These are phyloP conservation scores for Eutrema japonicum DNA, from an alignment of 345 rosid species.

Conservation along the genomic window DNA sequence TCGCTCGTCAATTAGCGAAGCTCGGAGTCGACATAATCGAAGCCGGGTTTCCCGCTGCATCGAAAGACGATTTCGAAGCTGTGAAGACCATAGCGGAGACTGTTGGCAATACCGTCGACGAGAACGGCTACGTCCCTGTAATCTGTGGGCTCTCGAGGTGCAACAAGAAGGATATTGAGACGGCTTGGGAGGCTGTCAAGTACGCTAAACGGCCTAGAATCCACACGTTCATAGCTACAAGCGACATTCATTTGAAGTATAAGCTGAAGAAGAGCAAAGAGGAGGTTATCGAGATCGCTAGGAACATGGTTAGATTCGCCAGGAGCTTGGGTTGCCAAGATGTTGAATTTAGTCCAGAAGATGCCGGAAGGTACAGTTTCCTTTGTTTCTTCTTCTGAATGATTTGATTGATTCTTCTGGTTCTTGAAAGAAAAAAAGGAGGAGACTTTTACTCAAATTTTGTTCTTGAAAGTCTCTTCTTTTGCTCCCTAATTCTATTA, in stretches of 20 bases:
- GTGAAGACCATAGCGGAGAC: constrained; percentile 72
- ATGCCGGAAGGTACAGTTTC: constrained; percentile 69
- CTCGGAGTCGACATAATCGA: constrained; percentile 93
- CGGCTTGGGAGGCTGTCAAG: constrained; percentile 91
- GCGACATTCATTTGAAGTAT: constrained; percentile 77
- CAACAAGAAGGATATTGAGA: constrained; percentile 67
- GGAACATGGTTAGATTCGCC: constrained; percentile 69
- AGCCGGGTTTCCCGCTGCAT: constrained; percentile 89
- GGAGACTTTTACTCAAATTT: neutral
- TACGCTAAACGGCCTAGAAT: constrained; percentile 78
- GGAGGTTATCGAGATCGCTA: constrained; percentile 76
- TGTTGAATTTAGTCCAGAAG: constrained; percentile 92
- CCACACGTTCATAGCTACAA: constrained; percentile 87
- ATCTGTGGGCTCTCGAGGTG: constrained; percentile 92
- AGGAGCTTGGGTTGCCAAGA: constrained; percentile 88
- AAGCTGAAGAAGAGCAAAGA: constrained; percentile 76
- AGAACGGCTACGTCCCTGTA: constrained; percentile 80
- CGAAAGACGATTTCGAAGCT: constrained; percentile 85
- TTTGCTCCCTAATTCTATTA: neutral
- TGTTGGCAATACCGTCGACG: constrained; percentile 68
- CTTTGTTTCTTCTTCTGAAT: neutral
- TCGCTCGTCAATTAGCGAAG: constrained; percentile 81
- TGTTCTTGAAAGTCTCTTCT: neutral
- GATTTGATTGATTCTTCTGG: neutral
- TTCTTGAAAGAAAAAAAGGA: neutral